Percentiles rank a stretch among this genome's conserved stretches.
Conservation (phyloP, 495 filamentous ascomycete species). For the Penicillium pancosmium region DNA sequence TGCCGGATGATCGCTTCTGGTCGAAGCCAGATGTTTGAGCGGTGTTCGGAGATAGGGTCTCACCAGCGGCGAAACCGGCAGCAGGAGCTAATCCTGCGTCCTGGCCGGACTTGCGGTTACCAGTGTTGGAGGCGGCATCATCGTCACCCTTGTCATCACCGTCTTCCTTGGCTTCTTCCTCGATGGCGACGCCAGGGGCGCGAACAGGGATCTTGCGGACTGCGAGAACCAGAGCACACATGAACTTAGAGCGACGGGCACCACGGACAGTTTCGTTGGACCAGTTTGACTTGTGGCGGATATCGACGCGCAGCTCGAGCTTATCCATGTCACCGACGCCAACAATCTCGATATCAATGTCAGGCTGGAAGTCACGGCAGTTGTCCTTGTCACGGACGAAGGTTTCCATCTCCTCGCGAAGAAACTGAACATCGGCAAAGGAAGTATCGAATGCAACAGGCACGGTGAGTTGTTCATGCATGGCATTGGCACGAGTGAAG, state of each 20-base stretch:
- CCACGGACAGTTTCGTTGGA: constrained; percentile 84
- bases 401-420: constrained; percentile 76
- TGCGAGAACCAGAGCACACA: constrained; percentile 88
- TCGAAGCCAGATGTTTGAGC: constrained; percentile 44
- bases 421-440: constrained; percentile 82
- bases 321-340: constrained; percentile 88
- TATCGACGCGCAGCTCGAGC: constrained; percentile 77
- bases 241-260: constrained; percentile 89
- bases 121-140: constrained; percentile 11
- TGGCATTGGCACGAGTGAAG: constrained; percentile 82
- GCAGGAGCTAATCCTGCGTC: constrained; percentile 7
- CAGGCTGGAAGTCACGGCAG: constrained; percentile 85
- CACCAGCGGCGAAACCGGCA: constrained; percentile 22
- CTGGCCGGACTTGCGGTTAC: constrained; percentile 14
- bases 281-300: constrained; percentile 96
- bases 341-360: constrained; percentile 74
- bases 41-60: constrained; percentile 18
- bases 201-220: constrained; percentile 87
- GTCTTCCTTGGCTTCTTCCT: constrained; percentile 61
- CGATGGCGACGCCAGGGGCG: constrained; percentile 71
- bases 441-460: constrained; percentile 81
- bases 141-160: constrained; percentile 63
- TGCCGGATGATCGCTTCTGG: constrained; percentile 30
- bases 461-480: constrained; percentile 84
- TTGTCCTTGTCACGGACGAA: constrained; percentile 91